Evolutionary conservation across 208 protist species (phyloP), one percentile per base, ranked within the genome.

Genomic region (Crithidia fasciculata): DNA sequence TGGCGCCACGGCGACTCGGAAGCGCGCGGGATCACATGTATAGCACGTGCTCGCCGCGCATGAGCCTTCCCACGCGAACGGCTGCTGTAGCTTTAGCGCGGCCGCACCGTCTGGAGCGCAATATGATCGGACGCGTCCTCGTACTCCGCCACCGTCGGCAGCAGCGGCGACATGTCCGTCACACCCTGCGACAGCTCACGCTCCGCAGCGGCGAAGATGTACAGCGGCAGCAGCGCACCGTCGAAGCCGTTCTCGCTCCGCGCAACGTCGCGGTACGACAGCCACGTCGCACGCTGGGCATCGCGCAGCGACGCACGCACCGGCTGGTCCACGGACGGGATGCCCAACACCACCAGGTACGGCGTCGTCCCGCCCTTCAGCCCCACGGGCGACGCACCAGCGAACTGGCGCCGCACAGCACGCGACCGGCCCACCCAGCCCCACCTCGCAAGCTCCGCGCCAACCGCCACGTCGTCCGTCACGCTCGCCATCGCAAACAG

Each of bases 401-500:
- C n/a, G 59, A 64, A 64, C n/a, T 64, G 61, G 39, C 61, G 61
- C 61, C 45, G 61, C 61, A 66, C 28, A 43, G n/a, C 44, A 5
- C 45, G 45, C 45, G 59, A 61, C 45, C 52, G 50, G 19, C 36
- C 28, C 52, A 70, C 64, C 64, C 64, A 70, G 40, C 45, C 9
- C 71, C 71, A 69, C 16, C 16, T 40, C 61, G 60, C 36, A 15
- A 69, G 43, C 71, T 76, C 71, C 19, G 44, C 52, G 5, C 40
- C 52, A 50, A 63, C 62, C 40, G 50, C 50, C 3, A 76, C 47
- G 57, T 69, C 71, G 63, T 76, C 71, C 50, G 71, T 69, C 45
- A 69, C 71, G 71, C 71, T 76, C 53, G 53, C 36, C 62, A 69
- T 76, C 45, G 61, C 71, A 18, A 69, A 47, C 40, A 69, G 61